These are phyloP conservation scores for Penicillium sp. DNA, from an alignment of 2,329 filamentous ascomycete species.

Conservation along the genomic window DNA sequence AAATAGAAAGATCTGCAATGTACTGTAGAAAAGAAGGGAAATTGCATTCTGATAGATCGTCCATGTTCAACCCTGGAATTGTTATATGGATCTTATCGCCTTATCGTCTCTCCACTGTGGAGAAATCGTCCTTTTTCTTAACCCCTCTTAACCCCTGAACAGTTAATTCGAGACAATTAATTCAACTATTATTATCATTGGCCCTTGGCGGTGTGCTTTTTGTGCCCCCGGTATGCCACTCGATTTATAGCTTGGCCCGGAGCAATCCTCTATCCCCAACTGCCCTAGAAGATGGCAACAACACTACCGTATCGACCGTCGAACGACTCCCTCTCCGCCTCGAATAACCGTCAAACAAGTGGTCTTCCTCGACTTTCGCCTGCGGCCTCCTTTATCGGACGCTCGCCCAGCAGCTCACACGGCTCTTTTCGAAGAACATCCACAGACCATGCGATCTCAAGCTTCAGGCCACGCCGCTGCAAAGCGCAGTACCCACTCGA, in stretches of 20 bases:
- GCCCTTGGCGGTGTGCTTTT: slow-evolving; percentile 2
- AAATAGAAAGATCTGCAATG: not conserved
- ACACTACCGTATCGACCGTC: slow-evolving; percentile 43
- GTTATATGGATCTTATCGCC: slow-evolving; percentile 1
- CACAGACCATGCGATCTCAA: slow-evolving; percentile 44
- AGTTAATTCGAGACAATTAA: not conserved
- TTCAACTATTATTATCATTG: slow-evolving; percentile 2
- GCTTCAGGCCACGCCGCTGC: slow-evolving; percentile 55
- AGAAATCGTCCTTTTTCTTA: slow-evolving; percentile 29
- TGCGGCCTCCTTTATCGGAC: slow-evolving; percentile 58
- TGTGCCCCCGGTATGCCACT: slow-evolving; percentile 17
- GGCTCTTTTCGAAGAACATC: slow-evolving; percentile 42
- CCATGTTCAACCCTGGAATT: not conserved
- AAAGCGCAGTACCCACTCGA: slow-evolving; percentile 76
- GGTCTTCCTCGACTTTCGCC: slow-evolving; percentile 58
- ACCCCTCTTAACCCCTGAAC: slow-evolving; percentile 25
- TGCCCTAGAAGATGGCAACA: slow-evolving; percentile 35
- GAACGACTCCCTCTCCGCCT: slow-evolving; percentile 53
- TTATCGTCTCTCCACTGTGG: slow-evolving; percentile 31
- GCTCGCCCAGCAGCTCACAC: slow-evolving; percentile 50
- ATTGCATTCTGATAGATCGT: slow-evolving; percentile 2
- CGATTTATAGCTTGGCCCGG: slow-evolving; percentile 17
- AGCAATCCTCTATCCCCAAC: slow-evolving; percentile 17
- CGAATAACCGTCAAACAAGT: slow-evolving; percentile 47
- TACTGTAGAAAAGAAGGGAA: not conserved